Conservation (phyloP, 768 basidiomycete genomes). For the Tephrocybe rancida region DNA sequence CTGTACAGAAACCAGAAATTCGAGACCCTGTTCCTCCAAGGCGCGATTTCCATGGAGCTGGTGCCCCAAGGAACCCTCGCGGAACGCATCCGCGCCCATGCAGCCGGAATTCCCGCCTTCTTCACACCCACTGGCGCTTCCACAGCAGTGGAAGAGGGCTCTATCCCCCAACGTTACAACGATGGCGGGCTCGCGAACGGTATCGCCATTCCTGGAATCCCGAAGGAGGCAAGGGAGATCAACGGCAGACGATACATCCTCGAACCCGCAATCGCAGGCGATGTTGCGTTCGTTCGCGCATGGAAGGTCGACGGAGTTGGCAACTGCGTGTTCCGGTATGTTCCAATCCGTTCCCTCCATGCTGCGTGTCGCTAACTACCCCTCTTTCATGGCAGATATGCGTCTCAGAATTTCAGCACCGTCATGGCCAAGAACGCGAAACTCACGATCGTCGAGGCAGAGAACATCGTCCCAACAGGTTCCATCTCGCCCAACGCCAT, state of each 20-base stretch:
- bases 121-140: constrained; percentile 89
- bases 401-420: constrained; percentile 85
- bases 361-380: background rate
- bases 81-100: constrained; percentile 86
- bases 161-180: constrained; percentile 80
- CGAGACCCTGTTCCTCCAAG: constrained; percentile 78
- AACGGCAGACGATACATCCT: constrained; percentile 80
- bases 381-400: constrained; percentile 51
- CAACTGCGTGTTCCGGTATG: constrained; percentile 87
- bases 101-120: constrained; percentile 93
- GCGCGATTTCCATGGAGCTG: constrained; percentile 82
- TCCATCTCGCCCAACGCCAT: constrained; percentile 80
- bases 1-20: constrained; percentile 80
- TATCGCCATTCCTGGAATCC: constrained; percentile 70
- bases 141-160: constrained; percentile 80
- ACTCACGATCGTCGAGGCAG: constrained; percentile 91
- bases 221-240: constrained; percentile 77
- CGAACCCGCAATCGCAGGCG: constrained; percentile 78
- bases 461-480: constrained; percentile 86
- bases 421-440: constrained; percentile 91
- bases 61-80: constrained; percentile 92
- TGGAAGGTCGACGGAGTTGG: constrained; percentile 94
- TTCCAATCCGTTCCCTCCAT: background rate
- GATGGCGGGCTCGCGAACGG: constrained; percentile 72
- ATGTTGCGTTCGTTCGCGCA: constrained; percentile 84